phyloP scores from a whole-genome alignment of 2,329 filamentous ascomycete species.

The Aspergillus luchuensis region DNA sequence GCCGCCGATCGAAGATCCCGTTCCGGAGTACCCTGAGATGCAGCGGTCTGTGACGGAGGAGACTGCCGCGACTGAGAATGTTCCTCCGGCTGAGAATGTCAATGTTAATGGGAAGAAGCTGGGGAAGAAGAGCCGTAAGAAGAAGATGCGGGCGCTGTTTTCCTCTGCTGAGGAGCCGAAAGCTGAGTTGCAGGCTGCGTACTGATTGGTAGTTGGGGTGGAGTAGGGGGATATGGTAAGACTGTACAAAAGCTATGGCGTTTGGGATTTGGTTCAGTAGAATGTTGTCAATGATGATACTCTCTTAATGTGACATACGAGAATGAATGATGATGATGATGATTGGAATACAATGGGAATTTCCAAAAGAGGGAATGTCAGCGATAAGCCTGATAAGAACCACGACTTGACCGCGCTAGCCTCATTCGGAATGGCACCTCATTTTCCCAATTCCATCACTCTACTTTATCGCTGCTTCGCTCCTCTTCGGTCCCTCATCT shows the following conservation, averaged over 20 bases:
- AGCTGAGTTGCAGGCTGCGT: neutral
- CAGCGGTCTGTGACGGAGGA: neutral
- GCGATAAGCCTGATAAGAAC: neutral
- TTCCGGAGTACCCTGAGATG: slow-evolving; percentile 3
- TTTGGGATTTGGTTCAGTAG: neutral
- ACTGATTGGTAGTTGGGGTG: neutral
- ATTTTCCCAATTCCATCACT: neutral
- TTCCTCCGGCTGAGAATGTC: neutral
- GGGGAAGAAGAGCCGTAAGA: slow-evolving; percentile 8
- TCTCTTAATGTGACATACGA: neutral
- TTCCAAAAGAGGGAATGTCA: neutral
- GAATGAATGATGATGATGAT: neutral
- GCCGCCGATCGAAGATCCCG: neutral
- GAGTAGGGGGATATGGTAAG: neutral
- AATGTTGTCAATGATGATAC: neutral
- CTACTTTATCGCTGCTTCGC: neutral
- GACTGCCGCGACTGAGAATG: neutral
- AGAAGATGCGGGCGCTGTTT: slow-evolving; percentile 7
- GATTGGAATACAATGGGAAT: neutral
- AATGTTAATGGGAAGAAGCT: neutral
- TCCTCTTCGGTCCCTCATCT: neutral
- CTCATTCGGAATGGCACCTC: neutral
- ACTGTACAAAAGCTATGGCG: neutral
- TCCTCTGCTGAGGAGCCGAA: slow-evolving; percentile 4
- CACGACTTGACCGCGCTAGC: neutral